Evolutionary conservation across 441 rosid species (phyloP).

Genomic region (Mallotus japonicus): DNA sequence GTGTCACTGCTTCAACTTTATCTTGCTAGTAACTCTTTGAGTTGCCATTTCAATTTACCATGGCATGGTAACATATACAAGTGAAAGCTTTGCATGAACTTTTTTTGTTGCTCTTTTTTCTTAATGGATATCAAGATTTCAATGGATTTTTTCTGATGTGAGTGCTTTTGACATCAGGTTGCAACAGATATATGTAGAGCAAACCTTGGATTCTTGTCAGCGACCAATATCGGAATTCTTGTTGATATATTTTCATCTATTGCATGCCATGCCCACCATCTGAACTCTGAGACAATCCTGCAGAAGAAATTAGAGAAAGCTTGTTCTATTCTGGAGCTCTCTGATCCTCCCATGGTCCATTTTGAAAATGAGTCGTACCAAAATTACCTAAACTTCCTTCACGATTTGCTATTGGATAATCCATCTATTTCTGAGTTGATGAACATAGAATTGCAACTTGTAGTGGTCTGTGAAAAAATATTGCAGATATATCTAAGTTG

Average conservation of each 20-base stretch:
- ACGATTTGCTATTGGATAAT: conserved; percentile 41
- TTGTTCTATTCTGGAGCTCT: conserved; percentile 66
- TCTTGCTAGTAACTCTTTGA: not conserved
- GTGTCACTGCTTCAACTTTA: not conserved
- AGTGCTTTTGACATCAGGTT: conserved; percentile 49
- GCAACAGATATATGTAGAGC: conserved; percentile 58
- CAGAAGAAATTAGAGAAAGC: conserved; percentile 74
- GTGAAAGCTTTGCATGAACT: not conserved
- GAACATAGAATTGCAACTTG: conserved; percentile 54
- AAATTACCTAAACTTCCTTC: conserved; percentile 65
- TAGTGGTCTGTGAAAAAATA: conserved; percentile 56
- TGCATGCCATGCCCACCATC: conserved; percentile 69
- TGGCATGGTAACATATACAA: not conserved
- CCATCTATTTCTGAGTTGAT: conserved; percentile 47
- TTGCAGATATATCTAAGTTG: conserved; percentile 66
- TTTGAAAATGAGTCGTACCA: conserved; percentile 87
- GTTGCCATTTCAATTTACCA: not conserved
- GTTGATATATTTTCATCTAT: conserved; percentile 56
- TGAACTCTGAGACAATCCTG: conserved; percentile 50
- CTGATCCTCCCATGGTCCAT: conserved; percentile 82
- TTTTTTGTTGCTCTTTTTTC: not conserved
- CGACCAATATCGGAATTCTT: conserved; percentile 43
- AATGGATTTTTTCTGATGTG: not conserved
- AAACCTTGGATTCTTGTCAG: conserved; percentile 50
- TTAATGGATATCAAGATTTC: not conserved